Evolutionary conservation across 2,329 filamentous ascomycete species (phyloP).

Genomic region (Talaromyces sp.): DNA sequence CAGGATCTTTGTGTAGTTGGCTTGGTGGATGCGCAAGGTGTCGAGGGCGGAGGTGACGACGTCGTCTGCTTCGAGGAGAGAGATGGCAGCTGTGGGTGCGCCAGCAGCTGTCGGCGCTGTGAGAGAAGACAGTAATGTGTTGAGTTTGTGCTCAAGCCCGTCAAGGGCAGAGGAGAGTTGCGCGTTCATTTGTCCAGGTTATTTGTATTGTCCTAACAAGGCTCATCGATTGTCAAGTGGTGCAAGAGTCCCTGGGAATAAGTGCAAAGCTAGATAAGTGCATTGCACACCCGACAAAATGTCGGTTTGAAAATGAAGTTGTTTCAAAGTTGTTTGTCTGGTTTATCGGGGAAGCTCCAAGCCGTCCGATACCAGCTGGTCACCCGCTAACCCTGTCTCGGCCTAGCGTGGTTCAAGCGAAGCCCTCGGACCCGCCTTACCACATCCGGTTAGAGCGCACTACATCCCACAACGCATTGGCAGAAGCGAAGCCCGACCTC

Average conservation of each 20-base stretch:
- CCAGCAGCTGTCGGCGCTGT: constrained; percentile 40
- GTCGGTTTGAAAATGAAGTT: neutral
- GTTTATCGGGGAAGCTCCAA: neutral
- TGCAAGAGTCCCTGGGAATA: neutral
- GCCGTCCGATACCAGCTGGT: neutral
- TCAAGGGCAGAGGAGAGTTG: constrained; percentile 35
- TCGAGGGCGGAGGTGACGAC: constrained; percentile 35
- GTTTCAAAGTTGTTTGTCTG: neutral
- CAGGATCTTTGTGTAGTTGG: constrained; percentile 39
- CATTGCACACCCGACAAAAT: neutral
- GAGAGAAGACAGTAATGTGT: constrained; percentile 35
- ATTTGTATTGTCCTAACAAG: neutral
- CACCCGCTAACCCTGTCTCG: neutral
- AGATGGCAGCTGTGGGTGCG: constrained; percentile 36
- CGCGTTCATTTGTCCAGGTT: constrained; percentile 30
- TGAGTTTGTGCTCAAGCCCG: constrained; percentile 38
- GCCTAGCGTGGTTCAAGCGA: constrained; percentile 29
- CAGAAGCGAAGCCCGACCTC: constrained; percentile 31
- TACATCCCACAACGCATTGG: constrained; percentile 37
- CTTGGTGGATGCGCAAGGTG: constrained; percentile 40
- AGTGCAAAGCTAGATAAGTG: neutral
- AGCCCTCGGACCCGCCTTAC: constrained; percentile 25
- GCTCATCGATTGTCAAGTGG: neutral
- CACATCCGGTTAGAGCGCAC: constrained; percentile 24
- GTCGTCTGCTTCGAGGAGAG: constrained; percentile 40